Conservation (phyloP, 2,329 filamentous ascomycete genomes). For the Graphium sp. region DNA sequence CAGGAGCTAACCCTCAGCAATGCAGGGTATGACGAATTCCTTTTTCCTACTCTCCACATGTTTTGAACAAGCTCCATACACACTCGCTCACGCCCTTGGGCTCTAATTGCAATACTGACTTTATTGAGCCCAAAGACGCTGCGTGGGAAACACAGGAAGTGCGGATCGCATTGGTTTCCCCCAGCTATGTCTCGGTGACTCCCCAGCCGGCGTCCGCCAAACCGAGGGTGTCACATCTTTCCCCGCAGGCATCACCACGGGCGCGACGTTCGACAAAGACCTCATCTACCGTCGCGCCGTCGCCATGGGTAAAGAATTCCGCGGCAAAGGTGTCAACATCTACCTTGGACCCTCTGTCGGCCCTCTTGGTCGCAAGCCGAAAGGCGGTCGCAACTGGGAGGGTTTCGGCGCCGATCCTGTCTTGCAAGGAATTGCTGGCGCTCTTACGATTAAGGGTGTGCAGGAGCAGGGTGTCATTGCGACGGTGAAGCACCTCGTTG, state of each 20-base stretch:
- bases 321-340: slow-evolving; percentile 57
- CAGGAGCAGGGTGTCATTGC: slow-evolving; percentile 40
- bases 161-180: slow-evolving; percentile 55
- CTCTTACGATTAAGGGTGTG: slow-evolving; percentile 61
- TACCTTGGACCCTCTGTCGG: slow-evolving; percentile 56
- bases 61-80: too few species aligned
- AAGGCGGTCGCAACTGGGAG: slow-evolving; percentile 62
- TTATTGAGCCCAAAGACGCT: slow-evolving; percentile 36
- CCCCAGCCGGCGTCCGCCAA: slow-evolving; percentile 53
- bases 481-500: slow-evolving; percentile 37
- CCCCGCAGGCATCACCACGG: slow-evolving; percentile 61
- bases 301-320: slow-evolving; percentile 53
- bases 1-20: too few species aligned
- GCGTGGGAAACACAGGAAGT: slow-evolving; percentile 63
- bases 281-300: slow-evolving; percentile 52
- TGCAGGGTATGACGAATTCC: too few species aligned
- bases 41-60: background rate
- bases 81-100: too few species aligned
- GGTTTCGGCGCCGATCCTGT: slow-evolving; percentile 55
- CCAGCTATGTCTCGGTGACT: slow-evolving; percentile 55
- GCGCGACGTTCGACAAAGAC: slow-evolving; percentile 59
- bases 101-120: too few species aligned
- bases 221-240: slow-evolving; percentile 64
- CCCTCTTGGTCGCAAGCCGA: slow-evolving; percentile 53
- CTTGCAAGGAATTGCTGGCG: slow-evolving; percentile 60